These are phyloP conservation scores for Paraphoma chrysanthemicola DNA, from an alignment of 2,329 filamentous ascomycete species.

Conservation along the genomic window DNA sequence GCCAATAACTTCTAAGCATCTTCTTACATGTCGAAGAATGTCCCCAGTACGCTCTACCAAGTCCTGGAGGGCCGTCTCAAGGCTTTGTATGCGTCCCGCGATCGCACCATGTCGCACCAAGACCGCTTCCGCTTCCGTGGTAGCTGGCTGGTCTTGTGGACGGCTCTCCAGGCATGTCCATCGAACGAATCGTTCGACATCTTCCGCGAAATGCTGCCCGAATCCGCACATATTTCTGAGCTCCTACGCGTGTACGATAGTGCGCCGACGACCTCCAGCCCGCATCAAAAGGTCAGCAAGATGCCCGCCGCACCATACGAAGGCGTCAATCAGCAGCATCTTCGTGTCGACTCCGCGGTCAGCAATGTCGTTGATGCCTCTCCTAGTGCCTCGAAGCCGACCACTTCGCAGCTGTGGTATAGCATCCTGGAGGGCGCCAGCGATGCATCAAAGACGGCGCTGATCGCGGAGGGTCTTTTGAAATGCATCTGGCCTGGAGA, in stretches of 20 bases:
- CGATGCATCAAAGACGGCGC: constrained; percentile 11
- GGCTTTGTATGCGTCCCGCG: constrained; percentile 9
- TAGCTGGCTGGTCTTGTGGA: constrained; percentile 23
- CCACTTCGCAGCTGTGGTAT: constrained; percentile 18
- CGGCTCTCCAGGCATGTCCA: constrained; percentile 17
- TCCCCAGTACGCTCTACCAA: constrained; percentile 9
- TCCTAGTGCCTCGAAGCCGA: neutral
- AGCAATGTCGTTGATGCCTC: neutral
- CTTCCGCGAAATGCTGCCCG: constrained; percentile 4
- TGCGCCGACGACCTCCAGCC: neutral
- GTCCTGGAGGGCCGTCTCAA: constrained; percentile 16
- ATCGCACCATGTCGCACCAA: constrained; percentile 10
- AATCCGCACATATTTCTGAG: constrained; percentile 11
- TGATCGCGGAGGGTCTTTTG: constrained; percentile 18
- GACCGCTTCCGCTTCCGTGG: constrained; percentile 27
- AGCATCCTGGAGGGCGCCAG: constrained; percentile 18
- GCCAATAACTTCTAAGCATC: neutral
- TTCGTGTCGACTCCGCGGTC: constrained; percentile 14
- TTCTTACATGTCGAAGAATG: neutral
- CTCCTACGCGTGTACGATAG: constrained; percentile 7
- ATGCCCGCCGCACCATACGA: constrained; percentile 7
- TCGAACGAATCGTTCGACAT: constrained; percentile 22
- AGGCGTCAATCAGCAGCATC: neutral
- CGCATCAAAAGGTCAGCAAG: constrained; percentile 2
- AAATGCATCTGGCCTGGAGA: constrained; percentile 12